Base-by-base conservation (phyloP, 139 green algal genomes). In the Picochlorum sp. region DNA sequence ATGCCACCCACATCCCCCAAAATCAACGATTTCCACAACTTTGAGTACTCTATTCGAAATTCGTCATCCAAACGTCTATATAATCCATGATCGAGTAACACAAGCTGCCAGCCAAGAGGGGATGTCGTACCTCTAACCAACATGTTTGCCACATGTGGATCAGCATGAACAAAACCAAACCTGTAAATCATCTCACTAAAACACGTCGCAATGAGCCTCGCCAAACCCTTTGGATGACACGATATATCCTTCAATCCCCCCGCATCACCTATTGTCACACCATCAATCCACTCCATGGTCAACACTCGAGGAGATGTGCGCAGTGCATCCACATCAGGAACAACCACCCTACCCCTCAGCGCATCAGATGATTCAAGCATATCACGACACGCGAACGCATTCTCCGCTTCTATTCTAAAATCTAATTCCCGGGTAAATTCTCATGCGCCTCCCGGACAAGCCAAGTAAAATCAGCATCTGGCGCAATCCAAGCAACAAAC, bases 151-250 rank as follows among this genome's bases (percentile, higher is more conserved):
- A 63, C 18, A 37, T 73, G 72, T 0, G 77, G 79, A 58, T 82
- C 61, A 30, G 55, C 69, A 68, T 24, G 88, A 57, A 96, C 74
- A 63, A 80, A 89, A 44, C 89, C 89, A 18, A 85, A 75, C 1
- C 80, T 61, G 49, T 95, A 92, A 18, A 86, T 87, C 78, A 96
- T 93, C 60, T 96, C 79, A 11, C 77, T 87, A 80, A 97, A 97
- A 24, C 83, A 75, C n/a, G 85, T 67, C 2, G 85, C 65, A 23
- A 97, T 76, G 30, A 80, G 49, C 4, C 57, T 30, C 9, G 80
- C 88, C 21, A 96, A 87, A 7, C 79, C 69, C 0, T 24, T 38
- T 8, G 72, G 72, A 20, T 11, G 1, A 20, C 38, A 65, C 2
- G 66, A 54, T 32, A 74, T 49, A 21, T 62, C 7, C 34, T 61